These are phyloP conservation scores for Nannochloropsis oceanica DNA, from an alignment of 108 stramenopile species.

Conservation along the genomic window DNA sequence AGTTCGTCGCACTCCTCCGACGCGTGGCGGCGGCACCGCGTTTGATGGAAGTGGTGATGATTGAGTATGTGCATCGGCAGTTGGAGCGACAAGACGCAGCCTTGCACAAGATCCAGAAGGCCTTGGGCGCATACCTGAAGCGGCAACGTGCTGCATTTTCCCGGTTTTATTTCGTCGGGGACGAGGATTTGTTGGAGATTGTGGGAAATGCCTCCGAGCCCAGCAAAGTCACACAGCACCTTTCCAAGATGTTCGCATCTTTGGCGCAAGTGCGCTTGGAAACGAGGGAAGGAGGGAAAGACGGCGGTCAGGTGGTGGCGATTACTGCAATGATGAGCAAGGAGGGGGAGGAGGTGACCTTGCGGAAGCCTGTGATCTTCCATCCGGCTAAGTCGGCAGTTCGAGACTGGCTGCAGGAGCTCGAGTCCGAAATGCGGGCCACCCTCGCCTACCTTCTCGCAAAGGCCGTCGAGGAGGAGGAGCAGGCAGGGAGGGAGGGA, in stretches of 20 bases:
- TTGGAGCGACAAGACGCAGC: slow-evolving; percentile 72
- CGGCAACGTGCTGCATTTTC: slow-evolving; percentile 82
- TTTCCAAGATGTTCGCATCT: slow-evolving; percentile 96
- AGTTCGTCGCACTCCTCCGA: slow-evolving; percentile 79
- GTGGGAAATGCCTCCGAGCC: slow-evolving; percentile 85
- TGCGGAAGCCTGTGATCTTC: slow-evolving; percentile 54
- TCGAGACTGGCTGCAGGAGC: slow-evolving; percentile 75
- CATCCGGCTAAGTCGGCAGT: slow-evolving; percentile 42
- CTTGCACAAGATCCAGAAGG: slow-evolving; percentile 79
- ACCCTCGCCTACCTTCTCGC: slow-evolving; percentile 70
- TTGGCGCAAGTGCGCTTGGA: slow-evolving; percentile 41
- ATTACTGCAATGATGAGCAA: slow-evolving; percentile 64
- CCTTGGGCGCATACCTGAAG: slow-evolving; percentile 89
- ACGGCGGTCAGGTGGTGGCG: not conserved
- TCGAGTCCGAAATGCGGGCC: slow-evolving; percentile 72
- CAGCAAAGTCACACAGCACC: slow-evolving; percentile 72
- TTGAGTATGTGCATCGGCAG: slow-evolving; percentile 75
- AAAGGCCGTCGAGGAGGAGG: slow-evolving; percentile 44
- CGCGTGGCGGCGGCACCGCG: slow-evolving; percentile 65
- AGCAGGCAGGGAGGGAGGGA: slow-evolving; percentile 46
- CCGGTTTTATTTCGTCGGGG: slow-evolving; percentile 97
- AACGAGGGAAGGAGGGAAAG: slow-evolving; percentile 42
- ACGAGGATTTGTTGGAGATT: slow-evolving; percentile 97
- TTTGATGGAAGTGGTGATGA: slow-evolving; percentile 41
- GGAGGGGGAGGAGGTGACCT: slow-evolving; percentile 82